Evolutionary conservation across 2,329 filamentous ascomycete species (phyloP).

Genomic region (Fusarium goolgardi): DNA sequence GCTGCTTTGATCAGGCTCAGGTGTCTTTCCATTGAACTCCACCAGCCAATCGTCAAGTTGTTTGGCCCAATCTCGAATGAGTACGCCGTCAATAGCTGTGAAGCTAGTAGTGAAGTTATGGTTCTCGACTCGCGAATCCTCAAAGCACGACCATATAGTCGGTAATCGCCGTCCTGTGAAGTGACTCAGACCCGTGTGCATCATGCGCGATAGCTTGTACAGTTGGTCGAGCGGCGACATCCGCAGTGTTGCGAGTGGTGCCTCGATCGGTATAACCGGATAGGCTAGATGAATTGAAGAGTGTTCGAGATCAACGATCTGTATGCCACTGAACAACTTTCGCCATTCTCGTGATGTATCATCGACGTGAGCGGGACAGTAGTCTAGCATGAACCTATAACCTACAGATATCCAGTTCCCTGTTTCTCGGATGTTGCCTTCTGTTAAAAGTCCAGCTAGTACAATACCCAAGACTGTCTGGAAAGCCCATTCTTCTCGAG

Average conservation of each 20-base stretch:
- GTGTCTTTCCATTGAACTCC: constrained; percentile 20
- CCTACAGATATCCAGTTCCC: constrained; percentile 25
- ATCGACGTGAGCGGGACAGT: constrained; percentile 17
- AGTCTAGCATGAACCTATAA: constrained; percentile 16
- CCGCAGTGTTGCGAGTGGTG: not conserved
- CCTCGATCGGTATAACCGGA: constrained; percentile 20
- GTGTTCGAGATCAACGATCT: constrained; percentile 22
- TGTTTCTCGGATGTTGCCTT: constrained; percentile 10
- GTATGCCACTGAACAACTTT: constrained; percentile 17
- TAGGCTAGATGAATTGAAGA: constrained; percentile 11
- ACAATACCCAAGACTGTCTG: constrained; percentile 20
- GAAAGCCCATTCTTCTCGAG: constrained; percentile 18
- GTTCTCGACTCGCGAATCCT: not conserved
- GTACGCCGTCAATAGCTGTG: constrained; percentile 10
- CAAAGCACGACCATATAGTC: constrained; percentile 17
- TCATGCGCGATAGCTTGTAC: constrained; percentile 17
- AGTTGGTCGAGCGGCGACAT: constrained; percentile 17
- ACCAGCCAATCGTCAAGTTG: constrained; percentile 15
- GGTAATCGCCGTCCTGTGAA: constrained; percentile 7
- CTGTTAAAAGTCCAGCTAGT: constrained; percentile 1
- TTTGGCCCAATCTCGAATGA: constrained; percentile 15
- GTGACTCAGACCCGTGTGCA: constrained; percentile 12
- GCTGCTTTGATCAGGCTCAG: constrained; percentile 13
- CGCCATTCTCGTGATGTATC: constrained; percentile 24
- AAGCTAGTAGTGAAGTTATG: constrained; percentile 1